These are phyloP conservation scores for Saccharomycopsis synnaedendra DNA, from an alignment of 805 yeast genomes.

Conservation along the genomic window DNA sequence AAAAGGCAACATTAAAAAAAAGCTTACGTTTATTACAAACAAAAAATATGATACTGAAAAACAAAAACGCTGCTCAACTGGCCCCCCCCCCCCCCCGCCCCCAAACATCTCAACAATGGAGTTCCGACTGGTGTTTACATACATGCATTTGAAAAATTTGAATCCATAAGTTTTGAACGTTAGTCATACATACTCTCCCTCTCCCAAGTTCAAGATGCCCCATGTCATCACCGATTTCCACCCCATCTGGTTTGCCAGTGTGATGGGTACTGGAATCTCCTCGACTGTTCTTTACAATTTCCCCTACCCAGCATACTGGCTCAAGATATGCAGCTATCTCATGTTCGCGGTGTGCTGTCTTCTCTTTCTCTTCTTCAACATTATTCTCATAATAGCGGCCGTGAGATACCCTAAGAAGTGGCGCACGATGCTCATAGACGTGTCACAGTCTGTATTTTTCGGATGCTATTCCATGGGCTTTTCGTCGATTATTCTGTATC, in stretches of 20 bases:
- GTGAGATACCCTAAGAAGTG: conserved; percentile 23
- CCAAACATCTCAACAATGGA: too few species aligned
- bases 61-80: too few species aligned
- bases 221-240: conserved; percentile 10
- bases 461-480: conserved; percentile 80
- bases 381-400: conserved; percentile 31
- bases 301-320: conserved; percentile 56
- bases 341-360: conserved; percentile 50
- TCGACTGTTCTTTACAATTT: conserved; percentile 48
- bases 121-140: too few species aligned
- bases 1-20: too few species aligned
- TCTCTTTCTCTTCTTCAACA: conserved; percentile 32
- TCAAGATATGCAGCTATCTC: conserved; percentile 42
- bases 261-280: conserved; percentile 84
- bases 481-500: conserved; percentile 46
- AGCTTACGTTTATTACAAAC: too few species aligned
- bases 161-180: too few species aligned
- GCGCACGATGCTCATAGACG: conserved; percentile 26
- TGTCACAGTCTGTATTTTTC: conserved; percentile 46
- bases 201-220: too few species aligned
- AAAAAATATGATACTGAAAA: too few species aligned
- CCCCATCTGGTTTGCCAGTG: conserved; percentile 45
- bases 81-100: too few species aligned
- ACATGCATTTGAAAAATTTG: too few species aligned
- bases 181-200: too few species aligned